Evolutionary conservation across 257 asterid species (phyloP).

Genomic region (Gentiana straminea): DNA sequence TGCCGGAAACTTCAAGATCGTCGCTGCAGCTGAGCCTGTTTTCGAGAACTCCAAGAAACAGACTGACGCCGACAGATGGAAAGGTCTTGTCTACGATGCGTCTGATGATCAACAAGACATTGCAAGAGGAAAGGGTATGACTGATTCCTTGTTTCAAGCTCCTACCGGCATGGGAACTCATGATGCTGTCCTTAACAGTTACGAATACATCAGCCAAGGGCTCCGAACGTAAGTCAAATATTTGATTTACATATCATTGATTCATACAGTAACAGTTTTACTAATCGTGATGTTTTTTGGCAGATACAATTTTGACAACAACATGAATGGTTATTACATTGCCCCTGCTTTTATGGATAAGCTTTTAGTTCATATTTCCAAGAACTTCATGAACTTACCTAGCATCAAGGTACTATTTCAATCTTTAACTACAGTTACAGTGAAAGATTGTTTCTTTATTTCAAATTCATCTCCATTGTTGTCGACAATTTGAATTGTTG

Average conservation of each 20-base stretch:
- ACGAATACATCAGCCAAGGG: slow-evolving; percentile 70
- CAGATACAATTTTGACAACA: slow-evolving; percentile 50
- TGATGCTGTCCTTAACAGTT: slow-evolving; percentile 47
- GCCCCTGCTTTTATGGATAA: slow-evolving; percentile 96
- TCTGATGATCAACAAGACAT: slow-evolving; percentile 87
- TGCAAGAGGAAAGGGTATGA: slow-evolving; percentile 73
- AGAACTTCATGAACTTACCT: slow-evolving; percentile 72
- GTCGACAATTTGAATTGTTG: not conserved
- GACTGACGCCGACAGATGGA: slow-evolving; percentile 46
- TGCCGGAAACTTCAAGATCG: slow-evolving; percentile 25
- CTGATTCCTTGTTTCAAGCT: slow-evolving; percentile 61
- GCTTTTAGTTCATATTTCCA: slow-evolving; percentile 57
- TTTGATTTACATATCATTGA: too few species aligned
- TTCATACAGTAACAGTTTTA: not conserved
- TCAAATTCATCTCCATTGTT: too few species aligned
- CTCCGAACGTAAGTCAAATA: slow-evolving; percentile 29
- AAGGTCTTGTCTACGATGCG: slow-evolving; percentile 41
- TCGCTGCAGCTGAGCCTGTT: slow-evolving; percentile 26
- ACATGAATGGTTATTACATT: slow-evolving; percentile 52
- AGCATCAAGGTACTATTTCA: slow-evolving; percentile 50
- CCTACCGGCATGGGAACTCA: slow-evolving; percentile 70
- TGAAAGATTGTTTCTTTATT: not conserved
- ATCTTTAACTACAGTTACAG: too few species aligned
- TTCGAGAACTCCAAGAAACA: slow-evolving; percentile 27
- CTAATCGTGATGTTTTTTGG: not conserved